phyloP scores from a whole-genome alignment of 371 early-diverging fungal genomes.

The Amoeboaphelidium occidentale region DNA sequence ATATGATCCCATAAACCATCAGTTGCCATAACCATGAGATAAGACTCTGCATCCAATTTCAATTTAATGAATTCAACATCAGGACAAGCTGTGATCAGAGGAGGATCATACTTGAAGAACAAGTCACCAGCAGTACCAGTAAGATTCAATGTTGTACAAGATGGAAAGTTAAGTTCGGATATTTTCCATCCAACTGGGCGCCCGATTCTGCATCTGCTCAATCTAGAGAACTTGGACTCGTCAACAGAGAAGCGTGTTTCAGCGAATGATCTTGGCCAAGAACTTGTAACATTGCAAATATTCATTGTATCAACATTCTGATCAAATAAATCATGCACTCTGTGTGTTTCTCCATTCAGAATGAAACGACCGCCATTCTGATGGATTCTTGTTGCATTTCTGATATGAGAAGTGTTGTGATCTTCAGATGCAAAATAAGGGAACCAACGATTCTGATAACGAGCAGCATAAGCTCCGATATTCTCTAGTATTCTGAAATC shows the following conservation, averaged over 20 bases:
- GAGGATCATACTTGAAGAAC: not conserved
- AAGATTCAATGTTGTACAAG: not conserved
- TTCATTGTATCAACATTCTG: not conserved
- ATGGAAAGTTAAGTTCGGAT: not conserved
- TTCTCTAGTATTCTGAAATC: not conserved
- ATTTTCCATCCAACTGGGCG: not conserved
- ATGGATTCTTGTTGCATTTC: not conserved
- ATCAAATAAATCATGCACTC: not conserved
- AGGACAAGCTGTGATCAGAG: not conserved
- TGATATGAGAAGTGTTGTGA: not conserved
- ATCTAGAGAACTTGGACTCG: not conserved
- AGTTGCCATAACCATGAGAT: not conserved
- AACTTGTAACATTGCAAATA: too few relatives aligned
- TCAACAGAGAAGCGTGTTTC: not conserved
- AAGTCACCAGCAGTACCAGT: not conserved
- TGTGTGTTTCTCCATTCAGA: not conserved
- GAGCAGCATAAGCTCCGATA: not conserved
- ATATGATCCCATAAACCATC: constrained; percentile 1
- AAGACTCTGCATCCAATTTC: not conserved
- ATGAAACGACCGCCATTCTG: not conserved
- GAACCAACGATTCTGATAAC: not conserved
- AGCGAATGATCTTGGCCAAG: not conserved
- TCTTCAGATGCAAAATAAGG: not conserved
- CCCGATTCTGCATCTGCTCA: not conserved
- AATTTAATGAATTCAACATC: not conserved